phyloP scores from a whole-genome alignment of 345 rosid species.

The Orychophragmus violaceus region DNA sequence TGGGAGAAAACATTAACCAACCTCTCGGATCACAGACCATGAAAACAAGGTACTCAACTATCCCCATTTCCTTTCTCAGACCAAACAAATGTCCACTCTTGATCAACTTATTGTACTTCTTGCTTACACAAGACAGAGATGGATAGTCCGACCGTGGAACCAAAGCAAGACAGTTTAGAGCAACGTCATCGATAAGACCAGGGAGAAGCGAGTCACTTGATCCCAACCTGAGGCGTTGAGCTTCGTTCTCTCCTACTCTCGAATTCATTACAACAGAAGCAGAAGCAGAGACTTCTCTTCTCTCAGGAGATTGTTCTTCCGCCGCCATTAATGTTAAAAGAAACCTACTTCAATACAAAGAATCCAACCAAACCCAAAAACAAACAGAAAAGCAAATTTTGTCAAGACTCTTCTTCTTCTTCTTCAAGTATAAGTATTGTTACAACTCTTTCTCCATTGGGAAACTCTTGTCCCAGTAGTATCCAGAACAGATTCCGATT shows the following conservation, averaged over 20 bases:
- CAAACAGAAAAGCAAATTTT: conserved; percentile 17
- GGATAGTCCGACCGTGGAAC: conserved; percentile 54
- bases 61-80: no score
- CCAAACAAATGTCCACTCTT: no score
- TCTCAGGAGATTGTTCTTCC: conserved; percentile 28
- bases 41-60: conserved; percentile 60
- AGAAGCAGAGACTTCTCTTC: conserved; percentile 32
- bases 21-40: conserved; percentile 73
- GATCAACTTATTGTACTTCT: no score
- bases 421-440: background rate
- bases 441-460: conserved; percentile 7
- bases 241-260: conserved; percentile 46
- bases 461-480: conserved; percentile 29
- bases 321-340: conserved; percentile 27
- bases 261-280: no score
- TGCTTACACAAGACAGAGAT: conserved; percentile 42
- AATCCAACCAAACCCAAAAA: conserved; percentile 26
- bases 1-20: conserved; percentile 65
- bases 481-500: conserved; percentile 27
- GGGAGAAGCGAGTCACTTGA: conserved; percentile 68
- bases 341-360: conserved; percentile 12
- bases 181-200: conserved; percentile 70
- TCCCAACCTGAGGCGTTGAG: conserved; percentile 36
- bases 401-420: conserved; percentile 1
- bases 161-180: conserved; percentile 59